Base-by-base conservation (phyloP, 768 basidiomycete genomes). In the Agrocybe praecox region DNA sequence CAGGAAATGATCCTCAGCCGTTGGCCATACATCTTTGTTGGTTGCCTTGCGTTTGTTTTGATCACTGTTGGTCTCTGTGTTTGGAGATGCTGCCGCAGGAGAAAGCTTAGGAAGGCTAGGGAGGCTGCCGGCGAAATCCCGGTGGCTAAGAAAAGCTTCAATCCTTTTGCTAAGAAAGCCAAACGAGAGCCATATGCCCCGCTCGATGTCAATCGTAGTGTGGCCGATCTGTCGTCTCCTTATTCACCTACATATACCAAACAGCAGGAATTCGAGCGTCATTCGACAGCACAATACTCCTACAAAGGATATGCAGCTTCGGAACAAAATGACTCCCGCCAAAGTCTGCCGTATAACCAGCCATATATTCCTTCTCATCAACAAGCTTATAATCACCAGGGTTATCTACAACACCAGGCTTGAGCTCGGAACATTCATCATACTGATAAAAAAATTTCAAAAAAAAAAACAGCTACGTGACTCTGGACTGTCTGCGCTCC, bases 1-100 rank as follows among this genome's bases (percentile, higher is more conserved):
- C 81, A 85, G 64, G 87, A 85, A 68, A 74, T 78, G 75, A 75
- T 86, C 36, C 78, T 86, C 63, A 88, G 85, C 65, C 86, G 78
- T 56, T 91, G 87, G 90, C 88, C 86, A 2, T 89, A 87, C 66
- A 89, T 89, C 65, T 77, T 88, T 44, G 59, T 76, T 9, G 89
- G 87, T 34, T 83, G 83, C 59, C 73, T 91, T 23, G 69, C 78
- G 2, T 70, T 85, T 56, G 68, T 85, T 22, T 52, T 79, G 29
- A 61, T 84, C 44, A 60, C 80, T 26, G 55, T 79, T 29, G 81
- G 80, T 10, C 73, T 77, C 52, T 80, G 80, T 58, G 61, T 88
- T 21, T 88, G 85, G 83, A 76, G 76, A 53, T 88, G 85, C 67
- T 89, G 88, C 68, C 82, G 59, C 57, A 67, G 57, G 55, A 60